Evolutionary conservation across 139 green algal genomes (phyloP).

Genomic region (Nannochloris sp.): DNA sequence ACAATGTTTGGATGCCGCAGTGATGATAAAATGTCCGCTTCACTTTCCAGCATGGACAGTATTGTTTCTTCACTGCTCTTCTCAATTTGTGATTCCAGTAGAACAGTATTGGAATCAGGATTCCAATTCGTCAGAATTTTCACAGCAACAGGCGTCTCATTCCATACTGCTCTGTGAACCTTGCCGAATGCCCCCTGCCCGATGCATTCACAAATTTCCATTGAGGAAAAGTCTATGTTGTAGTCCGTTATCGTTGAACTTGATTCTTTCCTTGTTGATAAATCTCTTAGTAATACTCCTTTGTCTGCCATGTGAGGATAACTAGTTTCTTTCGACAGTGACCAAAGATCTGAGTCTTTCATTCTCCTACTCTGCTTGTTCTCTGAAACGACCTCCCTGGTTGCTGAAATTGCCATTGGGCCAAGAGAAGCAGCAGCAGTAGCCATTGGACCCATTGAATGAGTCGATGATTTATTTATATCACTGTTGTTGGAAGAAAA

Average conservation of each 20-base stretch:
- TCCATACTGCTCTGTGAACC: constrained; percentile 20
- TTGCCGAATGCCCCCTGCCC: constrained; percentile 27
- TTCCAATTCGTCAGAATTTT: constrained; percentile 7
- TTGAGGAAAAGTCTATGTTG: neutral
- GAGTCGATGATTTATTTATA: neutral
- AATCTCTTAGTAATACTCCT: neutral
- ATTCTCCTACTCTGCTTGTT: neutral
- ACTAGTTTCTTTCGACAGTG: neutral
- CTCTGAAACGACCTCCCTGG: neutral
- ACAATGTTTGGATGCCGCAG: constrained; percentile 49
- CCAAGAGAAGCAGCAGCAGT: neutral
- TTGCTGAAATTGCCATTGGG: neutral
- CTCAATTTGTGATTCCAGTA: too few relatives aligned
- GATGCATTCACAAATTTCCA: constrained; percentile 19
- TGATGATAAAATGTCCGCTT: constrained; percentile 37
- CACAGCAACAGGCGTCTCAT: constrained; percentile 20
- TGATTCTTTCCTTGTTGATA: neutral
- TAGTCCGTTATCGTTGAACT: neutral
- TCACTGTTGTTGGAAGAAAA: too few relatives aligned
- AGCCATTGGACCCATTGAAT: neutral
- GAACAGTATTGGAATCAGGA: neutral
- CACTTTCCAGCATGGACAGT: neutral
- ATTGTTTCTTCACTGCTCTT: neutral
- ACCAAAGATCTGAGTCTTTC: neutral
- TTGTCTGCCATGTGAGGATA: neutral